Conservation (phyloP, 1,139 yeast genomes). For the Pichia sp. region DNA sequence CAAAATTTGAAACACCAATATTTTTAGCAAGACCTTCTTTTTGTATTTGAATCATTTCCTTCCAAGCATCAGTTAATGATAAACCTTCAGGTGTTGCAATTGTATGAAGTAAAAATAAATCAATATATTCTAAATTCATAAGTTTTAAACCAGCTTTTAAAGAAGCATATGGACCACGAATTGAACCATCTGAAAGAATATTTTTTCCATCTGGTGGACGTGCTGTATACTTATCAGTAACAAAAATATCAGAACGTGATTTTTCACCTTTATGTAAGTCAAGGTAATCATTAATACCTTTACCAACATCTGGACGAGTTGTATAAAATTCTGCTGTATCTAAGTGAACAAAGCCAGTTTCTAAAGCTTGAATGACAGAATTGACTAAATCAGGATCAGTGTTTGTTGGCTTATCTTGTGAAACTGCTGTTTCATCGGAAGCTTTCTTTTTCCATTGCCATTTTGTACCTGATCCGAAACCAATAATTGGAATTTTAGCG, state of each 20-base stretch:
- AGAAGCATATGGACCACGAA: constrained; percentile 43
- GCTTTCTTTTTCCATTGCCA: constrained; percentile 50
- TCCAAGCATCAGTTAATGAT: constrained; percentile 50
- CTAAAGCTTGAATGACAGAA: constrained; percentile 38
- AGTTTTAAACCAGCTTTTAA: constrained; percentile 44
- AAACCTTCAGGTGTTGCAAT: constrained; percentile 40
- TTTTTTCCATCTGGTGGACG: constrained; percentile 8
- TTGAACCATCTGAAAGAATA: constrained; percentile 24
- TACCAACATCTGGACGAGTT: constrained; percentile 52
- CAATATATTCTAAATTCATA: constrained; percentile 54
- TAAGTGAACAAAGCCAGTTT: constrained; percentile 43
- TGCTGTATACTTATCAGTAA: constrained; percentile 48
- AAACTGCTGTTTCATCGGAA: constrained; percentile 20
- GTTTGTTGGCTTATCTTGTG: constrained; percentile 25
- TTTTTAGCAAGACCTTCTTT: constrained; percentile 46
- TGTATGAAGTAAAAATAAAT: constrained; percentile 60
- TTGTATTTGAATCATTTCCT: constrained; percentile 40
- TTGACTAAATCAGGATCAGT: constrained; percentile 36
- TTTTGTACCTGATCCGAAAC: constrained; percentile 56
- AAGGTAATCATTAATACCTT: constrained; percentile 33
- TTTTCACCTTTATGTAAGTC: constrained; percentile 31
- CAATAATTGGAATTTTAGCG: constrained; percentile 32
- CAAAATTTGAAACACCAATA: constrained; percentile 63
- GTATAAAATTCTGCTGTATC: constrained; percentile 58
- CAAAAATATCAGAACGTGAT: constrained; percentile 43